A percentile compares a stretch with the other conserved stretches of the same genome.
phyloP scores from a whole-genome alignment of 768 basidiomycete genomes.

The Leccinellum luteum region DNA sequence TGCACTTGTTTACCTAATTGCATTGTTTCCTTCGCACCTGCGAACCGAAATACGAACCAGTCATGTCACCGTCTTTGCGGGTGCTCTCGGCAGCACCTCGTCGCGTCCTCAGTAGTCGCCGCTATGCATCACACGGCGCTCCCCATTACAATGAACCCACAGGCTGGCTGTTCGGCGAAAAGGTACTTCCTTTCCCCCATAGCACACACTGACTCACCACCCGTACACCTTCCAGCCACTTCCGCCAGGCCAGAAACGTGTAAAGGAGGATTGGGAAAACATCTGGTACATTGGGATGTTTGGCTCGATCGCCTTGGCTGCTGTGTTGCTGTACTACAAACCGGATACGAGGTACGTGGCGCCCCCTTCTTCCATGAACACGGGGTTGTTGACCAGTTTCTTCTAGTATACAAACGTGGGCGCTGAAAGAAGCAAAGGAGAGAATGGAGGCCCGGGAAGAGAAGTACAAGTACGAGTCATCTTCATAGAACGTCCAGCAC shows the following conservation, averaged over 20 bases:
- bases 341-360: constrained; percentile 81
- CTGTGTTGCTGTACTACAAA: constrained; percentile 83
- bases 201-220: neutral
- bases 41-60: constrained; percentile 2
- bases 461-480: constrained; percentile 77
- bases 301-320: constrained; percentile 74
- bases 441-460: constrained; percentile 94
- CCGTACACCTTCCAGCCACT: constrained; percentile 50
- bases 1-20: constrained; percentile 20
- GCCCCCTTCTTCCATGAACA: neutral
- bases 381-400: neutral
- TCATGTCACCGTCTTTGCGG: constrained; percentile 52
- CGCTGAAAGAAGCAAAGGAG: constrained; percentile 81
- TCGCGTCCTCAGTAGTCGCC: constrained; percentile 32
- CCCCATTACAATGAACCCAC: constrained; percentile 88
- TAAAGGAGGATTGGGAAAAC: constrained; percentile 88
- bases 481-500: constrained; percentile 27
- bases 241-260: constrained; percentile 77
- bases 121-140: constrained; percentile 71
- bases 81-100: constrained; percentile 16
- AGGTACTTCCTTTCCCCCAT: constrained; percentile 44
- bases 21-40: constrained; percentile 4
- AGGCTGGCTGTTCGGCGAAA: constrained; percentile 86
- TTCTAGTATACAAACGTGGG: constrained; percentile 87
- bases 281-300: constrained; percentile 93